Evolutionary conservation across 108 stramenopile species (phyloP), one percentile per base, ranked within the genome.

Genomic region (Schizochytrium sp.): DNA sequence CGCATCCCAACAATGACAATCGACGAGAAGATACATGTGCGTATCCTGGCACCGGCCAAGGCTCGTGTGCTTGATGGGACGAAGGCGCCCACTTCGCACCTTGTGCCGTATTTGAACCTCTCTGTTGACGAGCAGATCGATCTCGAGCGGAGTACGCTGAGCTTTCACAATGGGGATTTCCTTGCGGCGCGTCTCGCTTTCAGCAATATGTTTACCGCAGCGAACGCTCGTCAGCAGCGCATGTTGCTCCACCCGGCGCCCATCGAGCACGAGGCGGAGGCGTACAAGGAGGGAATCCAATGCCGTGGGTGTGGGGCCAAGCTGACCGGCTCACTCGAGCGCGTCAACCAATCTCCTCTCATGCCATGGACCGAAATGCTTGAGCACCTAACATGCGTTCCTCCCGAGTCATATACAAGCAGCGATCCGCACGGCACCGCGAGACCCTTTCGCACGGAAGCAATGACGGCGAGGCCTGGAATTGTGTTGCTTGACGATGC

Each of bases 281-380:
- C n/a, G 19, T 83, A 83, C 51, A 12, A 6, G 28, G 51, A 83
- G 43, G 76, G 76, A 6, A 83, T 83, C n/a, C 10, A 12, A 21
- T 83, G 76, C 4, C 45, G 51, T 6, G 23, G 51, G 10, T 83
- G 76, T 23, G 51, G 25, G 3, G 76, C 76, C 25, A 12, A 53
- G 45, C 51, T 83, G 12, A 23, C 51, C 1, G 28, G 28, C n/a
- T 45, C 76, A 0, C n/a, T 45, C 51, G n/a, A 12, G 12, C 45
- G 23, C 45, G 76, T 83, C 10, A 53, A 12, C 28, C 76, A 83
- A 23, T 21, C 76, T 12, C 45, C 48, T 6, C 28, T 53, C 48
- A 83, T 53, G 76, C 76, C 76, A 1, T 83, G 76, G 76, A 53
- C 76, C 25, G 76, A 83, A 53, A 83, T 83, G 76, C 76, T 83